Conservation (phyloP, 108 stramenopile genomes). For the Skeletonema potamos region DNA sequence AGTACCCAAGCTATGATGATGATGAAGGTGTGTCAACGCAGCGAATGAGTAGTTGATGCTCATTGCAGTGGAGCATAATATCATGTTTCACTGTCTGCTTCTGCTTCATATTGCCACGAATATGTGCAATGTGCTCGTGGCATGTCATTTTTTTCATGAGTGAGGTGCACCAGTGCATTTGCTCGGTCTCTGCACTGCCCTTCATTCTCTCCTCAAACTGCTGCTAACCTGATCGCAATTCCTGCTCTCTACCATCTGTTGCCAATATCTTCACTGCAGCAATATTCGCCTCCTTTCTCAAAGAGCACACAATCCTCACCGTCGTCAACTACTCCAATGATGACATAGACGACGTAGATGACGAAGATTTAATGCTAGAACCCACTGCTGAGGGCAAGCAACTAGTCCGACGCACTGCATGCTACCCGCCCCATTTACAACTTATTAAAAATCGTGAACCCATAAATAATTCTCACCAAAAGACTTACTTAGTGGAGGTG, state of each 20-base stretch:
- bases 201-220: too few species aligned
- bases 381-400: conserved; percentile 53
- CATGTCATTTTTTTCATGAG: background rate
- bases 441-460: conserved; percentile 69
- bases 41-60: background rate
- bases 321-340: conserved; percentile 20
- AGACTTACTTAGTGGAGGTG: conserved; percentile 74
- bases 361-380: conserved; percentile 55
- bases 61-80: background rate
- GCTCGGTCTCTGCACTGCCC: too few species aligned
- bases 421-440: conserved; percentile 71
- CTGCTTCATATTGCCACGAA: background rate
- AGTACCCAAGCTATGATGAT: conserved; percentile 52
- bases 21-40: conserved; percentile 37
- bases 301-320: conserved; percentile 66
- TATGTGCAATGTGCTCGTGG: conserved; percentile 8
- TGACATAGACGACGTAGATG: conserved; percentile 46
- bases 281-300: conserved; percentile 61
- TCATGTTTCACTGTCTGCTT: background rate
- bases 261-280: conserved; percentile 19
- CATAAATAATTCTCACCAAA: conserved; percentile 30
- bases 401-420: conserved; percentile 56
- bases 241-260: background rate
- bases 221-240: background rate
- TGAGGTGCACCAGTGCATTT: background rate